Percentiles rank a stretch among this genome's conserved stretches.
These are phyloP conservation scores for Aureobasidium subglaciale DNA, from an alignment of 2,329 filamentous ascomycete species.

Conservation along the genomic window DNA sequence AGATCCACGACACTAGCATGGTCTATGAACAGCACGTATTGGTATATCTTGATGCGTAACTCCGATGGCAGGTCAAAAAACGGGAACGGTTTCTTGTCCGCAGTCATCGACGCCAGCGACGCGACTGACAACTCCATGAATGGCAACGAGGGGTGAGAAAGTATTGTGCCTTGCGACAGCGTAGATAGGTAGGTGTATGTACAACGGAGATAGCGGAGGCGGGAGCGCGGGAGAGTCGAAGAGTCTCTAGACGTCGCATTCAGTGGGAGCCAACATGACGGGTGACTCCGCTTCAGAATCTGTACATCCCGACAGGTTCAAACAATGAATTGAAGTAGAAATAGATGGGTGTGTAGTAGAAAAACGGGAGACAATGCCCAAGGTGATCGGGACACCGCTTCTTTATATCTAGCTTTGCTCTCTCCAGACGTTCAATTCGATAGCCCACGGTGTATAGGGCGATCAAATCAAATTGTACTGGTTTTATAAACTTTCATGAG, in stretches of 20 bases:
- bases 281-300: slow-evolving; percentile 6
- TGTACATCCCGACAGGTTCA: neutral
- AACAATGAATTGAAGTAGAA: neutral
- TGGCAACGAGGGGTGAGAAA: neutral
- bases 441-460: slow-evolving; percentile 4
- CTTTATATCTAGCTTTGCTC: slow-evolving; percentile 2
- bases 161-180: neutral
- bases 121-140: slow-evolving; percentile 5
- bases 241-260: neutral
- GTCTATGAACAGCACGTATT: slow-evolving; percentile 45
- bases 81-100: slow-evolving; percentile 43
- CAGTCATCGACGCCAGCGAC: neutral
- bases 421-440: slow-evolving; percentile 8
- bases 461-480: slow-evolving; percentile 3
- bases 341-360: neutral
- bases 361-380: slow-evolving; percentile 10
- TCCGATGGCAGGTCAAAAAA: slow-evolving; percentile 65
- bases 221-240: no score
- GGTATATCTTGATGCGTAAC: slow-evolving; percentile 62
- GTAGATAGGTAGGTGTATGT: slow-evolving; percentile 3
- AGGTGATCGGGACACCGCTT: neutral
- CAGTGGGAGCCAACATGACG: slow-evolving; percentile 5
- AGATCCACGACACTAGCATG: slow-evolving; percentile 49
- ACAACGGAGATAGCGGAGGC: neutral
- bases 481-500: neutral